These are phyloP conservation scores for Rosa persica DNA, from an alignment of 306 rosid species.

Conservation along the genomic window DNA sequence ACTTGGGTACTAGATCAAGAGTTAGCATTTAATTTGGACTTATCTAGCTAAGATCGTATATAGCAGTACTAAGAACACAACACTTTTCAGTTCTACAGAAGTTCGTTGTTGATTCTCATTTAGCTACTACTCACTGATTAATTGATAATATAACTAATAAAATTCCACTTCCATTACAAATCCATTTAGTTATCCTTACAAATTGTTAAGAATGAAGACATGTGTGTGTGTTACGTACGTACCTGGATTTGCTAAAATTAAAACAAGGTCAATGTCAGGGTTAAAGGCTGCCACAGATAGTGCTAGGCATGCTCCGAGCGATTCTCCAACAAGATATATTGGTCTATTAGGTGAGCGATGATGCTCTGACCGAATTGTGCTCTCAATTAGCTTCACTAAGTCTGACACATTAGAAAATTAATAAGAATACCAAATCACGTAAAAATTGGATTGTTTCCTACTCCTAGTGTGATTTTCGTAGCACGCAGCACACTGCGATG, in stretches of 20 bases:
- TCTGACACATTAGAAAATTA: constrained; percentile 40
- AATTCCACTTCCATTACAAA: no score
- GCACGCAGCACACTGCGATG: not conserved
- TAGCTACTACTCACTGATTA: no score
- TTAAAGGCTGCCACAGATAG: constrained; percentile 77
- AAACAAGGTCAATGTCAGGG: constrained; percentile 76
- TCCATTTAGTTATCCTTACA: no score
- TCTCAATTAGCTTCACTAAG: constrained; percentile 68
- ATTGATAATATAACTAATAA: no score
- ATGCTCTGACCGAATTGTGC: constrained; percentile 54
- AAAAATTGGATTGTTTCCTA: not conserved
- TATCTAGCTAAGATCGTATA: no score
- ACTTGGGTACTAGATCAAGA: no score
- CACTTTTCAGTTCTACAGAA: no score
- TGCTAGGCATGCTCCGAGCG: constrained; percentile 84
- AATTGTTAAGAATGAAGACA: no score
- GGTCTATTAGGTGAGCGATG: constrained; percentile 63
- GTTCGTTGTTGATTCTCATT: no score
- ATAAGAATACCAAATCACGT: constrained; percentile 16
- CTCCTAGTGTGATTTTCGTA: not conserved
- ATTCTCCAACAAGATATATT: constrained; percentile 83
- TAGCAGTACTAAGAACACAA: no score
- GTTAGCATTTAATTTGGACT: no score
- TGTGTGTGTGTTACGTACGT: not conserved
- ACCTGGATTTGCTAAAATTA: constrained; percentile 86